Evolutionary conservation across 176 grass and related monocot genomes (phyloP).

Genomic region (Phoenix dactylifera): DNA sequence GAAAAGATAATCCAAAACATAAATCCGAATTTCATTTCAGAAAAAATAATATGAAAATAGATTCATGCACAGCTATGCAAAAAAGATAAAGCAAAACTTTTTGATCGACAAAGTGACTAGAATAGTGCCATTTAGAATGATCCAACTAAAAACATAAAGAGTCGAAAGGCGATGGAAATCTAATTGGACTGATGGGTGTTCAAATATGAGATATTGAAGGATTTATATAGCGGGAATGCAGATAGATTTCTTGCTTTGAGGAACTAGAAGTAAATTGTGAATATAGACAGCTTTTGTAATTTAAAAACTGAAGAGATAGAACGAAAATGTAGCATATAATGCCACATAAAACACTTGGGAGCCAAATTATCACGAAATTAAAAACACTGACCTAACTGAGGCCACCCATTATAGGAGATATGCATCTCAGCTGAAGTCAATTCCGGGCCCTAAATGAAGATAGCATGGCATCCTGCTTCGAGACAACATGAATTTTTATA

Average conservation of each 20-base stretch:
- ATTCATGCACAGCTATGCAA: too few relatives aligned
- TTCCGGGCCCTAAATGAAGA: slow-evolving; percentile 65
- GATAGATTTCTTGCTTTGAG: background rate
- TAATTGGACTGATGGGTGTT: too few relatives aligned
- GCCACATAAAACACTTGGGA: slow-evolving; percentile 21
- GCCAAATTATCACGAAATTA: slow-evolving; percentile 43
- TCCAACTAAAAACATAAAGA: too few relatives aligned
- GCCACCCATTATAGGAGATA: slow-evolving; percentile 45
- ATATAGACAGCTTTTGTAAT: slow-evolving; percentile 15
- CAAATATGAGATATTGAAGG: too few relatives aligned
- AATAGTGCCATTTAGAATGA: too few relatives aligned
- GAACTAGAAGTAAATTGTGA: slow-evolving; percentile 11
- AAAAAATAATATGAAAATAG: too few relatives aligned
- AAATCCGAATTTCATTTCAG: too few relatives aligned
- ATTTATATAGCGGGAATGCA: too few relatives aligned
- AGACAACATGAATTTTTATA: slow-evolving; percentile 65
- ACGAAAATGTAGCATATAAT: slow-evolving; percentile 21
- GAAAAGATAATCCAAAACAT: too few relatives aligned
- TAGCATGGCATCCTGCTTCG: slow-evolving; percentile 68
- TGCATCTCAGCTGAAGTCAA: slow-evolving; percentile 59
- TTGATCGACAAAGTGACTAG: too few relatives aligned
- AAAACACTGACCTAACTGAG: slow-evolving; percentile 68
- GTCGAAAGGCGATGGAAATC: too few relatives aligned
- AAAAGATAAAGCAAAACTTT: too few relatives aligned
- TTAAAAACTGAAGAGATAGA: background rate